Base-by-base conservation (phyloP, 495 filamentous ascomycete genomes). In the Penicilliopsis zonata region DNA sequence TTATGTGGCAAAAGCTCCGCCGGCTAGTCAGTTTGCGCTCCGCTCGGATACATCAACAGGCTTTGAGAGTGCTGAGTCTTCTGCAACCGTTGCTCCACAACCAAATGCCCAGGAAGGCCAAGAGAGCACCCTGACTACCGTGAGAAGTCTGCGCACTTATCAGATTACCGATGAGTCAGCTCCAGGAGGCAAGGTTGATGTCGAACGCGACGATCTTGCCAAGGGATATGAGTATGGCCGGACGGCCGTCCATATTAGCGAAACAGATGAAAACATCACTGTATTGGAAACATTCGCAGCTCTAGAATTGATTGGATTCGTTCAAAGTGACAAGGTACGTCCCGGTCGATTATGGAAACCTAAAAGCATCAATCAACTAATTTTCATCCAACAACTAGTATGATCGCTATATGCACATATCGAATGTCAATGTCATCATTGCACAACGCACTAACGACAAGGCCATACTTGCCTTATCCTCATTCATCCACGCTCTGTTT, bases 211-310 rank as follows among this genome's bases (percentile, higher is more conserved):
- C 9, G 78, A 90, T 20, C 65, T 96, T 21, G 86, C 82, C 20
- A 93, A 84, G 47, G 92, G 92, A 0, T 99, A 90, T 47, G 80
- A 83, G 45, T 99, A 96, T 53, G 92, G 92, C 33, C 70, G 84
- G 23, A 94, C 88, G 1, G 84, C 83, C 1, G 87, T 96, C 1
- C 78, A 80, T 40, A 93, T 99, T 43, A 80, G 70, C 42, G 77
- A 82, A 39, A 78, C 78, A 1, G 92, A 99, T 38, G 65, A 79
- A 40, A 78, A 82, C 29, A 68, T 94, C 31, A 86, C 82, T 2
- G 82, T 75, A 31, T 61, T 94, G 18, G 78, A 92, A 41, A 92
- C 86, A 0, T 65, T 57, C 19, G 70, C 81, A 14, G 63, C 70
- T 8, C 67, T 95, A 37, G 78, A 83, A 2, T 74, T 96, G 15